Conservation (phyloP, 2,329 filamentous ascomycete species). For the Teratosphaeria gauchensis region DNA sequence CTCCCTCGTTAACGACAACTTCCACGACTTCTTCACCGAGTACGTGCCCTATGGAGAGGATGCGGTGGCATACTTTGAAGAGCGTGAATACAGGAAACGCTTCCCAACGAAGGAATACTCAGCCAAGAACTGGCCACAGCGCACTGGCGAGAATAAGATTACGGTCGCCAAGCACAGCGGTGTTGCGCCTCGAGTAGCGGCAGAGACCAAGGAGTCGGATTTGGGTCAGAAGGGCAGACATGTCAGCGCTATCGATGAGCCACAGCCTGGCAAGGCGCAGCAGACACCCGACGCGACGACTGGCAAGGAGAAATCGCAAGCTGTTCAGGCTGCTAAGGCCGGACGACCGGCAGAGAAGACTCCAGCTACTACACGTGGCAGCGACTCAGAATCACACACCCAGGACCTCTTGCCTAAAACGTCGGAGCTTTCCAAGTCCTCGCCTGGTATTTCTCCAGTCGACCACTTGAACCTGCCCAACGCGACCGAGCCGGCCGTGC, state of each 20-base stretch:
- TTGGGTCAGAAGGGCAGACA: slow-evolving; percentile 44
- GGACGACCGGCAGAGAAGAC: background rate
- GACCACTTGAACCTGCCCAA: slow-evolving; percentile 67
- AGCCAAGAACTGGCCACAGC: slow-evolving; percentile 35
- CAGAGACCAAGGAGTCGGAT: slow-evolving; percentile 43
- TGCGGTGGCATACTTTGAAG: slow-evolving; percentile 88
- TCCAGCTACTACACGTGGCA: background rate
- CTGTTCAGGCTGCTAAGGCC: slow-evolving; percentile 22
- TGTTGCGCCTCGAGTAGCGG: slow-evolving; percentile 67
- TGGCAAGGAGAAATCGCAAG: slow-evolving; percentile 15
- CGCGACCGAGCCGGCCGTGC: slow-evolving; percentile 76
- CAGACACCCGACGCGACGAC: slow-evolving; percentile 9
- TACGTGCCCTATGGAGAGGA: slow-evolving; percentile 93
- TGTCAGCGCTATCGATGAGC: slow-evolving; percentile 47
- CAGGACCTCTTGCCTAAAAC: background rate
- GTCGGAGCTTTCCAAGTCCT: slow-evolving; percentile 4
- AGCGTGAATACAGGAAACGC: slow-evolving; percentile 81
- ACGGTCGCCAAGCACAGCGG: slow-evolving; percentile 80
- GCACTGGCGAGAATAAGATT: slow-evolving; percentile 55
- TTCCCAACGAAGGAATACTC: slow-evolving; percentile 51
- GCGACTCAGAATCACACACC: background rate
- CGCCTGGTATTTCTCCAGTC: slow-evolving; percentile 43
- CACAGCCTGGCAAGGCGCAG: slow-evolving; percentile 31
- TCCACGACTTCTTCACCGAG: slow-evolving; percentile 98
- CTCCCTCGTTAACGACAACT: slow-evolving; percentile 88